phyloP scores from a whole-genome alignment of 176 grass and related monocot species.

The Chrysopogon serrulatus region DNA sequence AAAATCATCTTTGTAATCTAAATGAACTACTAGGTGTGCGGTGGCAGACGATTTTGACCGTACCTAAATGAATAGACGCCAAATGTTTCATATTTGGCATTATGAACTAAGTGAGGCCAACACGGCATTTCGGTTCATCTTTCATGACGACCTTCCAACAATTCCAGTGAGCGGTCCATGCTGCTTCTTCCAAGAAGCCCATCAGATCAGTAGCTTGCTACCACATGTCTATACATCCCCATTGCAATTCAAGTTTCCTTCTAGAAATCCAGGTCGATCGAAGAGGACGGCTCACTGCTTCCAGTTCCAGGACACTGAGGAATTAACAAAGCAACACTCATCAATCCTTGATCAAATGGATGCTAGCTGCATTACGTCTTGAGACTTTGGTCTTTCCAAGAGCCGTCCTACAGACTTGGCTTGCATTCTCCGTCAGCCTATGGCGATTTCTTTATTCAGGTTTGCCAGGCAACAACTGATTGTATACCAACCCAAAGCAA shows the following conservation, averaged over 20 bases:
- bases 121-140: slow-evolving; percentile 1
- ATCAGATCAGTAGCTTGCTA: background rate
- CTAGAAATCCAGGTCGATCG: background rate
- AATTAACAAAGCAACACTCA: background rate
- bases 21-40: background rate
- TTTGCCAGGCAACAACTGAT: slow-evolving; percentile 12
- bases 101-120: background rate
- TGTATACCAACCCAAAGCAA: slow-evolving; percentile 4
- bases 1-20: too few species aligned
- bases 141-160: background rate
- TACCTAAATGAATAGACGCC: background rate
- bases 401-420: slow-evolving; percentile 15
- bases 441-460: slow-evolving; percentile 27
- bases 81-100: background rate
- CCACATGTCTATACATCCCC: background rate
- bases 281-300: background rate
- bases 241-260: background rate
- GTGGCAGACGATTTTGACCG: background rate
- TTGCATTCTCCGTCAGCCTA: slow-evolving; percentile 1
- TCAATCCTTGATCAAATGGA: background rate
- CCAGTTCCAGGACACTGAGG: background rate
- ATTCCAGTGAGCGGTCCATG: background rate
- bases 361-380: slow-evolving; percentile 17
- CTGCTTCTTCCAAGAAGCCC: slow-evolving; percentile 2
- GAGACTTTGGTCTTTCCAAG: slow-evolving; percentile 10